Evolutionary conservation across 2,329 filamentous ascomycete species (phyloP), one percentile per base, ranked within the genome.

Genomic region (Pseudogymnoascus sp.): DNA sequence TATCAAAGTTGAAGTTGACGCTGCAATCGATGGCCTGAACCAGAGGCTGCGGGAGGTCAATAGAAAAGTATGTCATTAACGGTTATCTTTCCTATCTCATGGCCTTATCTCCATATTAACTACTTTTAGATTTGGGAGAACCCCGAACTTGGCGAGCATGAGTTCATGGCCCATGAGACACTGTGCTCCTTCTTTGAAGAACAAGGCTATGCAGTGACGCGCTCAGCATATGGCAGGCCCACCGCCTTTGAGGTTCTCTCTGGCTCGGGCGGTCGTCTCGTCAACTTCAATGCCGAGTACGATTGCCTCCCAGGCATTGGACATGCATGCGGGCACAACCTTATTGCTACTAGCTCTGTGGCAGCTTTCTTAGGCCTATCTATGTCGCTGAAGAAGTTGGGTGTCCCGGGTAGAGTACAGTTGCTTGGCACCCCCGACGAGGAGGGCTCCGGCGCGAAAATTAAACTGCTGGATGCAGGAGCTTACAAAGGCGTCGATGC

Each of bases 191-290:
- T 80, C 63, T 72, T 82, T 68, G 70, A 70, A 12, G 71, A 68
- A 12, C 59, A 72, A 12, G 77, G 75, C 36, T 83, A 81, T 80
- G 72, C 75, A 31, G 80, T 85, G 27, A 81, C 75, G 1, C 74
- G 74, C 1, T 80, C 79, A 1, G 80, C 79, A 0, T 82, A 81
- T 65, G 77, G 75, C 7, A 74, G 84, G 64, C 72, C 74, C 35
- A 84, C 81, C 1, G 81, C 81, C 10, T 83, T 81, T 74, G 76
- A 78, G 1, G 81, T 74, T 62, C 76, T 80, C 61, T 79, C 73
- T 60, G 75, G 77, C 9, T 75, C 67, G 59, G 70, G 73, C n/a
- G 80, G 79, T 0, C 78, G 79, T 2, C 76, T 71, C 3, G 71
- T 76, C 5, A 72, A 71, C 12, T 76, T 76, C 60, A 75, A 76